Evolutionary conservation across 2,329 filamentous ascomycete genomes (phyloP).

Genomic region (Boeremia lycopersici): DNA sequence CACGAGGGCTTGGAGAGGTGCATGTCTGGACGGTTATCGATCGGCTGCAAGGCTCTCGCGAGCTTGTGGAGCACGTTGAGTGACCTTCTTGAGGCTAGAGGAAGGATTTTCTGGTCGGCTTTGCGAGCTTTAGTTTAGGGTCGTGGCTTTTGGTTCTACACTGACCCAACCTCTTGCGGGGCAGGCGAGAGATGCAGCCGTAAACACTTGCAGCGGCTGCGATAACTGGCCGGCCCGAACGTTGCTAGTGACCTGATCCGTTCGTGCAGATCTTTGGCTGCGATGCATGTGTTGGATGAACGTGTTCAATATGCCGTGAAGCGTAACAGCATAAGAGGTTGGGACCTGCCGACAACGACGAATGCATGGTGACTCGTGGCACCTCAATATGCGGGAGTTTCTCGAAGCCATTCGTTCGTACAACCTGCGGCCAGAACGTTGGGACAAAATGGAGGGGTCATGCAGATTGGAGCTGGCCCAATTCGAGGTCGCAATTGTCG

Average conservation of each 20-base stretch:
- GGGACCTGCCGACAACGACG: constrained; percentile 28
- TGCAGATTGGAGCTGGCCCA: constrained; percentile 29
- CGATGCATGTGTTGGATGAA: constrained; percentile 31
- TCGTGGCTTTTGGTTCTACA: constrained; percentile 27
- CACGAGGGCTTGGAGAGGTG: constrained; percentile 25
- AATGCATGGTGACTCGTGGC: constrained; percentile 32
- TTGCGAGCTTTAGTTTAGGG: constrained; percentile 27
- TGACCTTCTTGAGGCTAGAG: constrained; percentile 33
- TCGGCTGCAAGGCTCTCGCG: constrained; percentile 38
- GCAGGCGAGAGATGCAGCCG: constrained; percentile 23
- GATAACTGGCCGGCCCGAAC: constrained; percentile 49
- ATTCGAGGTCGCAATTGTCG: constrained; percentile 32
- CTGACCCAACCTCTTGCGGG: constrained; percentile 36
- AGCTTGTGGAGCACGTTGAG: constrained; percentile 42
- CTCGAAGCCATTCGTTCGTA: constrained; percentile 31
- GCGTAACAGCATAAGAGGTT: constrained; percentile 29
- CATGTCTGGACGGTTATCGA: constrained; percentile 34
- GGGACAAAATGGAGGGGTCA: constrained; percentile 21
- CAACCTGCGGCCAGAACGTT: constrained; percentile 27
- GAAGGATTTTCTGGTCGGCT: constrained; percentile 20
- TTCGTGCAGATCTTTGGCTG: constrained; percentile 40
- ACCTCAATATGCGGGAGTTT: constrained; percentile 25
- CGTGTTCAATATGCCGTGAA: constrained; percentile 15
- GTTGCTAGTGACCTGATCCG: constrained; percentile 43
- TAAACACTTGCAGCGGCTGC: constrained; percentile 47